A percentile compares a stretch with the other conserved stretches of the same genome.
phyloP scores from a whole-genome alignment of 2,329 filamentous ascomycete genomes.

The Penicillium sp. region DNA sequence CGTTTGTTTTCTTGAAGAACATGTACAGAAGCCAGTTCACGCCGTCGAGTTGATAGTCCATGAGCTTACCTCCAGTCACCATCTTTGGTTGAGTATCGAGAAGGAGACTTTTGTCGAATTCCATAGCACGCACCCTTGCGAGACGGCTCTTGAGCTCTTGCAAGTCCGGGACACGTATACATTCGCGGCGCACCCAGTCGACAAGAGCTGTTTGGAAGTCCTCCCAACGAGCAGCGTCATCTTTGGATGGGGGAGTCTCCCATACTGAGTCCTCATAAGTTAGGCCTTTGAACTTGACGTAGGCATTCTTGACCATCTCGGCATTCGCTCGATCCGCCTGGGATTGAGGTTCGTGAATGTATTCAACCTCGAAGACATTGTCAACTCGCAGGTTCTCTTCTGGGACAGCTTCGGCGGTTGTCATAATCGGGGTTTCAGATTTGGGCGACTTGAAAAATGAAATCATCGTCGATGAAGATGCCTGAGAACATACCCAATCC shows the following conservation, averaged over 20 bases:
- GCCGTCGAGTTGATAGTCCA: slow-evolving; percentile 90
- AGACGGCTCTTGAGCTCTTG: slow-evolving; percentile 63
- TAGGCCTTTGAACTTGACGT: slow-evolving; percentile 90
- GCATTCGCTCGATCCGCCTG: slow-evolving; percentile 67
- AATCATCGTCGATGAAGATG: slow-evolving; percentile 60
- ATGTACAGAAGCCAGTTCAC: slow-evolving; percentile 94
- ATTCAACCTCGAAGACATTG: slow-evolving; percentile 80
- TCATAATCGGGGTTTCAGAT: slow-evolving; percentile 63
- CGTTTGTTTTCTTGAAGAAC: slow-evolving; percentile 76
- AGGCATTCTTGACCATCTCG: slow-evolving; percentile 66
- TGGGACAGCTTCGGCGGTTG: slow-evolving; percentile 73
- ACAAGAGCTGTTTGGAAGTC: slow-evolving; percentile 81
- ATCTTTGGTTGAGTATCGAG: slow-evolving; percentile 68
- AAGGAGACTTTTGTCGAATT: slow-evolving; percentile 65
- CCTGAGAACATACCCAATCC: slow-evolving; percentile 77
- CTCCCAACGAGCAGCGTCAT: slow-evolving; percentile 63
- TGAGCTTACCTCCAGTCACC: slow-evolving; percentile 73
- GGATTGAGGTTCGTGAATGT: slow-evolving; percentile 54
- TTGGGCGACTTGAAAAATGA: slow-evolving; percentile 70
- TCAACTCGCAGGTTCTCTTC: slow-evolving; percentile 83
- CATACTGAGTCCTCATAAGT: slow-evolving; percentile 87
- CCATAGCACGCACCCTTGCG: slow-evolving; percentile 59
- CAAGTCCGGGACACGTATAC: slow-evolving; percentile 60
- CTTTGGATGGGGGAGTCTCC: slow-evolving; percentile 69
- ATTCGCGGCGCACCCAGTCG: slow-evolving; percentile 76